A percentile compares a stretch with the other conserved stretches of the same genome.
phyloP scores from a whole-genome alignment of 2,329 filamentous ascomycete genomes.

The Aspergillus sp. region DNA sequence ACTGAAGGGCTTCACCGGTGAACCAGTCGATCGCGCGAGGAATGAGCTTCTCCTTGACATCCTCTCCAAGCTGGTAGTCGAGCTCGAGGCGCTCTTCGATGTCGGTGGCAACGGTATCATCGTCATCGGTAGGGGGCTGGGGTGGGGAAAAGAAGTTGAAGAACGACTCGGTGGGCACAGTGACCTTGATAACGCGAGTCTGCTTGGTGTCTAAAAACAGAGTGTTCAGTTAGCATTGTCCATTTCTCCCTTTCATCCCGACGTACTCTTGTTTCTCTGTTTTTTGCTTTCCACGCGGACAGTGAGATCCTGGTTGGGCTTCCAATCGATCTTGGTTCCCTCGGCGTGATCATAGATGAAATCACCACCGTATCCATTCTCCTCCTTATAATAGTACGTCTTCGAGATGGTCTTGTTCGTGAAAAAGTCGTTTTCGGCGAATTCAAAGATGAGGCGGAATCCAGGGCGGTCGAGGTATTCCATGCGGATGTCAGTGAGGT shows the following conservation, averaged over 20 bases:
- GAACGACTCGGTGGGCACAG: constrained; percentile 96
- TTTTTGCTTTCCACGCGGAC: constrained; percentile 98
- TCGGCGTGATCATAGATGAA: constrained; percentile 99
- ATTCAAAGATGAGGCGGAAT: constrained; percentile 98
- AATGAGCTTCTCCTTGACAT: constrained; percentile 99
- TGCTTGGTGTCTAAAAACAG: constrained; percentile 85
- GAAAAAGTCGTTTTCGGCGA: constrained; percentile 93
- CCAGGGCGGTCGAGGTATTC: constrained; percentile 98
- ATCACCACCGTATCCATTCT: constrained; percentile 96
- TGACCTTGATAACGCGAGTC: constrained; percentile 98
- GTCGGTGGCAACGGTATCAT: constrained; percentile 72
- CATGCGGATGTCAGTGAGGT: constrained; percentile 92
- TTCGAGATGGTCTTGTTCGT: constrained; percentile 96
- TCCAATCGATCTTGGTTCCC: constrained; percentile 97
- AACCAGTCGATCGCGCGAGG: constrained; percentile 99
- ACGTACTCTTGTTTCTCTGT: constrained; percentile 97
- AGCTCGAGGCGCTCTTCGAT: constrained; percentile 97
- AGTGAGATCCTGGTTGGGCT: constrained; percentile 86
- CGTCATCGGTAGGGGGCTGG: constrained; percentile 73
- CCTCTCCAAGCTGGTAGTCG: constrained; percentile 97
- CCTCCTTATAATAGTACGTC: constrained; percentile 98
- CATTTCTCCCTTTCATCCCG: neutral
- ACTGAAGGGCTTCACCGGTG: constrained; percentile 94
- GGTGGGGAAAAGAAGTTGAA: constrained; percentile 99
- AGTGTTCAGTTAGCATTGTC: neutral